Base-by-base conservation (phyloP, 805 yeast genomes). In the Grigorovia humatica region DNA sequence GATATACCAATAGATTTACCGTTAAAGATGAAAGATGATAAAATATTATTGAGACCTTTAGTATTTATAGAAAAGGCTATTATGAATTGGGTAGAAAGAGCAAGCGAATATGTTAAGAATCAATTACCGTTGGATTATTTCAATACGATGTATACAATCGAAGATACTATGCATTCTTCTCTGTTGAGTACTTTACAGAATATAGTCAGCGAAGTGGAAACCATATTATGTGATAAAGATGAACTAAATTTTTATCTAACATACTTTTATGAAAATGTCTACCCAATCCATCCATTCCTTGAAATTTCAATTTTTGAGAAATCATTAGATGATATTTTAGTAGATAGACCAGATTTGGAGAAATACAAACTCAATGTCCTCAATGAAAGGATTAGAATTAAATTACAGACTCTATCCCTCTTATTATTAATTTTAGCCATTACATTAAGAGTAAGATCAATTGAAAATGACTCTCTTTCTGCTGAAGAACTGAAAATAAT, bases 261-360 rank as follows among this genome's bases (percentile, higher is more conserved):
- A 27, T 48, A 47, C 2, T 61, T 61, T 42, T 59, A 59, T 43
- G 51, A 57, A 32, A 52, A 58, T 15, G 51, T 61, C 17, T 61
- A 59, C 40, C 64, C 64, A 35, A 53, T 58, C 40, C 58, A 47
- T 38, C 63, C 64, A 17, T 50, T 55, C 29, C 51, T 61, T 43
- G 61, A 59, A 32, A 55, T 58, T 27, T 43, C 48, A 2, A 9
- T 46, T 2, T 59, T 59, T 43, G 57, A 54, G 40, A 43, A 45
- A 4, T 44, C 49, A n/a, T 44, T 57, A 35, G 27, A 43, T 9
- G 46, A 47, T 15, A 47, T 57, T 1, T 45, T 57, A 12, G 6
- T 32, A 2, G 43, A 30, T 35, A 42, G 41, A 27, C 11, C 18
- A 12, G 42, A 38, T 38, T 38, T n/a, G 1, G 44, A 51, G 15